Conservation (phyloP, 495 filamentous ascomycete species). For the Barbatosphaeria neglecta region DNA sequence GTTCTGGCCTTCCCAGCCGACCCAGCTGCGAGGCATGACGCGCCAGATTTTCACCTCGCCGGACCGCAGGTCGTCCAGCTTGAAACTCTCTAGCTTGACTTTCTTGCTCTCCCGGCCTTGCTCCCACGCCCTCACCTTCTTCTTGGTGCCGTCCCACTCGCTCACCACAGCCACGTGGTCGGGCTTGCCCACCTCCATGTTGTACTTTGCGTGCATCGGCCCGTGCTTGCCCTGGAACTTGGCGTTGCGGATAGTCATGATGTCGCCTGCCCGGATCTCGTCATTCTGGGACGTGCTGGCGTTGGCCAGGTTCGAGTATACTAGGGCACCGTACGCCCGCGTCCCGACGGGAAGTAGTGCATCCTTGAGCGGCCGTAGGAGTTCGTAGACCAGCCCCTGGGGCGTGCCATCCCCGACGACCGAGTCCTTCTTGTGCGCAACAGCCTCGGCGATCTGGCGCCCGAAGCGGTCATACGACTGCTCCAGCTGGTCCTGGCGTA, state of each 20-base stretch:
- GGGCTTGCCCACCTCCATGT: slow-evolving; percentile 73
- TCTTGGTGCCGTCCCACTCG: slow-evolving; percentile 98
- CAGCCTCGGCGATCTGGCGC: slow-evolving; percentile 55
- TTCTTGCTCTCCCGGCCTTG: slow-evolving; percentile 92
- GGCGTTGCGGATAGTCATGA: slow-evolving; percentile 86
- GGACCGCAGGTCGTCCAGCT: slow-evolving; percentile 79
- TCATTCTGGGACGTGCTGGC: slow-evolving; percentile 81
- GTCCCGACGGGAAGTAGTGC: slow-evolving; percentile 73
- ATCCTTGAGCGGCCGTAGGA: slow-evolving; percentile 59
- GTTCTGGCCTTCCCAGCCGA: slow-evolving; percentile 58
- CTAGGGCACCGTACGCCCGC: slow-evolving; percentile 79
- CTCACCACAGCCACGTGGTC: slow-evolving; percentile 95
- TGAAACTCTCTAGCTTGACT: slow-evolving; percentile 86
- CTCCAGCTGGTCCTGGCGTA: slow-evolving; percentile 92
- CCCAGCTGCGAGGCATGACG: slow-evolving; percentile 83
- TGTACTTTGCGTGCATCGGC: slow-evolving; percentile 90
- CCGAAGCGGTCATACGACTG: slow-evolving; percentile 69
- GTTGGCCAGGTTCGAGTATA: slow-evolving; percentile 91
- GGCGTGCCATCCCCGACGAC: slow-evolving; percentile 78
- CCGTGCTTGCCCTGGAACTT: slow-evolving; percentile 94
- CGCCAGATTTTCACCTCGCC: slow-evolving; percentile 98
- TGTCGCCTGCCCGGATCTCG: slow-evolving; percentile 88
- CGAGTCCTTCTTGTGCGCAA: slow-evolving; percentile 57
- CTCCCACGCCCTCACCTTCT: slow-evolving; percentile 92
- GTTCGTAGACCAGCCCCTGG: slow-evolving; percentile 60